Evolutionary conservation across 331 rosid species (phyloP), one percentile per base, ranked within the genome.

Genomic region (Acacia concinna): DNA sequence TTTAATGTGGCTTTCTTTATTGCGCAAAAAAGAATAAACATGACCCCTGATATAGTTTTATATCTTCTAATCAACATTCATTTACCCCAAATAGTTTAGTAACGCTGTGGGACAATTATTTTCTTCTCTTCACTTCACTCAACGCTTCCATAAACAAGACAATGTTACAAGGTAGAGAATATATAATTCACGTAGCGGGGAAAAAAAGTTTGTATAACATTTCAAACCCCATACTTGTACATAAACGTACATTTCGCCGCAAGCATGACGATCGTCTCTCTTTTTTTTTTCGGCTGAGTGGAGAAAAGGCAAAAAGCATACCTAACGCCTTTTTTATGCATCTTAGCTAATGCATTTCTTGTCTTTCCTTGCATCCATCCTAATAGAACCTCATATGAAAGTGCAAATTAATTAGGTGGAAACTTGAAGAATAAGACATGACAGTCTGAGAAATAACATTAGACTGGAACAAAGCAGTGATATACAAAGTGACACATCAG

Each of bases 401-500:
- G 31, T 56, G 32, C 5, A 56, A 23, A 56, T 9, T 25, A 56
- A 56, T 3, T 11, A 23, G 64, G 2, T 25, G 25, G 7, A 57
- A 57, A 25, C 64, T 57, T 57, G 65, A 59, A 30, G 68, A 64
- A 64, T 32, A 63, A 6, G 44, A 64, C 69, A 17, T 1, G 41
- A 13, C 27, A 18, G 0, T 2, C 43, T 5, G 12, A 30, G 68
- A 14, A 62, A 14, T 7, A 62, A 37, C 32, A 38, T 67, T 51
- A 67, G 47, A 21, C 10, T 17, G 1, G 52, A 68, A 68, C 17
- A 68, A 27, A 40, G 72, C 78, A 38, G 28, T 38, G 69, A 62
- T 32, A 21, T 14, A 43, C 37, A 77, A 13, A 65, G 65, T 1
- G 80, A 65, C 80, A 49, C 65, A 76, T 76, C 43, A 75, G 40